Percentiles rank a stretch among this genome's conserved stretches.
These are phyloP conservation scores for Cystobasidium slooffiae DNA, from an alignment of 1,284 basidiomycete genomes.

Conservation along the genomic window DNA sequence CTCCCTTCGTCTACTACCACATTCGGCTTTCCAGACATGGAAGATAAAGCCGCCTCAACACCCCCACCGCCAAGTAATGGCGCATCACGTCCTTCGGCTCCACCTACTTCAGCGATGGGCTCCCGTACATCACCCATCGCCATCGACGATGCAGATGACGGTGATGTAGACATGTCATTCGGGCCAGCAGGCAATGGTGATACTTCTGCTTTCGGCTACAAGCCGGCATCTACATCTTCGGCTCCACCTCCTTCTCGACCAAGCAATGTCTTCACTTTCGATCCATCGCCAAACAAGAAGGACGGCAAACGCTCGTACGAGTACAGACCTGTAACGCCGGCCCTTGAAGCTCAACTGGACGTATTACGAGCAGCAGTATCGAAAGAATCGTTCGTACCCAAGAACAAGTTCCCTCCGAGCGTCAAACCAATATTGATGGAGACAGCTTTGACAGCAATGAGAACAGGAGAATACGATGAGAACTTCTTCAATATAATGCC, in stretches of 20 bases:
- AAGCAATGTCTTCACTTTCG: constrained; percentile 30
- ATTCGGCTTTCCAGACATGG: neutral
- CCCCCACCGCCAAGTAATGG: constrained; percentile 9
- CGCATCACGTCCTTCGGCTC: constrained; percentile 16
- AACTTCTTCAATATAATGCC: constrained; percentile 90
- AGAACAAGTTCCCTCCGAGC: constrained; percentile 75
- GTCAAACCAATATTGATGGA: constrained; percentile 74
- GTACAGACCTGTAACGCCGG: constrained; percentile 69
- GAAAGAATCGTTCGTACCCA: constrained; percentile 55
- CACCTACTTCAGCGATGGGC: constrained; percentile 55
- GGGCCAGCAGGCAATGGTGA: constrained; percentile 61
- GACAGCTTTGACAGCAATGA: constrained; percentile 77
- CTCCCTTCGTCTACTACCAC: constrained; percentile 28
- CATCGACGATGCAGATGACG: constrained; percentile 55
- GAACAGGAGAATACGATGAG: constrained; percentile 84
- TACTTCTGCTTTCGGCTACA: constrained; percentile 59
- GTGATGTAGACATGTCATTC: constrained; percentile 62
- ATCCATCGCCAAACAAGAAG: constrained; percentile 31
- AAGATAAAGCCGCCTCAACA: neutral
- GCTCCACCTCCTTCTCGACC: neutral
- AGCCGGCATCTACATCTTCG: neutral
- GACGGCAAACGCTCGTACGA: constrained; percentile 21
- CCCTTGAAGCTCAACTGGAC: constrained; percentile 68
- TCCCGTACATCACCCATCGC: constrained; percentile 64
- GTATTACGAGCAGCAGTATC: constrained; percentile 61